A percentile compares a stretch with the other conserved stretches of the same genome.
Evolutionary conservation across 108 stramenopile genomes (phyloP).

Genomic region (Cyclotella sp.): DNA sequence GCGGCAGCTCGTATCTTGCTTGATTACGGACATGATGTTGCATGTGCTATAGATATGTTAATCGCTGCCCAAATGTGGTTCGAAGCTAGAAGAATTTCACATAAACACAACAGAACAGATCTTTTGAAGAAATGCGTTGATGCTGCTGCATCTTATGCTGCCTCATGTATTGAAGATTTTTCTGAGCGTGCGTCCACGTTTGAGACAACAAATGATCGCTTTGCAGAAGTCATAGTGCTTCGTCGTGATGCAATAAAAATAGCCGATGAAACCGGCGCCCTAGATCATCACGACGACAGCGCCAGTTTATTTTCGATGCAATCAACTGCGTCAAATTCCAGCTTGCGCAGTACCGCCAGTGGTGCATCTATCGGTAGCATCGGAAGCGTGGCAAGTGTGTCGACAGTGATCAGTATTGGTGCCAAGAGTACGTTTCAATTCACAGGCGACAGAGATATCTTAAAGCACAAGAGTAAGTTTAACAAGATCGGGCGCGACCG

Average conservation of each 20-base stretch:
- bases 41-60: conserved; percentile 74
- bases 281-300: conserved; percentile 61
- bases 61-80: conserved; percentile 74
- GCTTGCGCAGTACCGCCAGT: conserved; percentile 69
- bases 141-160: conserved; percentile 61
- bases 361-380: conserved; percentile 43
- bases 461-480: conserved; percentile 87
- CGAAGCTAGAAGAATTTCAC: conserved; percentile 69
- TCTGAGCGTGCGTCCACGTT: conserved; percentile 65
- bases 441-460: conserved; percentile 62
- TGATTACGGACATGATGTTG: conserved; percentile 76
- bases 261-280: conserved; percentile 43
- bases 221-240: conserved; percentile 67
- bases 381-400: conserved; percentile 63
- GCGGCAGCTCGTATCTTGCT: conserved; percentile 79
- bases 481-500: conserved; percentile 68
- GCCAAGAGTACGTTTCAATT: conserved; percentile 74
- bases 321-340: conserved; percentile 67
- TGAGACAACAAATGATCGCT: conserved; percentile 54
- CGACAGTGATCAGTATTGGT: conserved; percentile 82
- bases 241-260: conserved; percentile 71
- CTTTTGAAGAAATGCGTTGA: conserved; percentile 67
- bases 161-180: conserved; percentile 67
- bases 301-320: conserved; percentile 83
- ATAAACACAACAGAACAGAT: conserved; percentile 56